These are phyloP conservation scores for Aspergillus aculeatinus DNA, from an alignment of 2,329 filamentous ascomycete species.

Conservation along the genomic window DNA sequence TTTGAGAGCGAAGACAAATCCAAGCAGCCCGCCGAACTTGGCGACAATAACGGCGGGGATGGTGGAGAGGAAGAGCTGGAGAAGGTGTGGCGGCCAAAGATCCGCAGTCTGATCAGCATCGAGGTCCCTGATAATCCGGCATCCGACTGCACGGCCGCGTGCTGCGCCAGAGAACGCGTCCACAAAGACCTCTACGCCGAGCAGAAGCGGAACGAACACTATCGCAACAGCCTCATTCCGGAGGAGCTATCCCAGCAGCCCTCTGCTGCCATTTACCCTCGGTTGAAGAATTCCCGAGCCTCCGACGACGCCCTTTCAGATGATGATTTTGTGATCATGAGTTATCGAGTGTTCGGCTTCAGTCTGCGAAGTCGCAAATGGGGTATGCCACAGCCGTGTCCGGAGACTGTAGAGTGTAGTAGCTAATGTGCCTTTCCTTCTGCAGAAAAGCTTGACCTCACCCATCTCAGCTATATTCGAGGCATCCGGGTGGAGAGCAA, in stretches of 20 bases:
- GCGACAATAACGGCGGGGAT: not conserved
- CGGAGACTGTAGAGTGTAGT: not conserved
- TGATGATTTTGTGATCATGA: not conserved
- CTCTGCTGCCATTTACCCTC: not conserved
- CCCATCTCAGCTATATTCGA: not conserved
- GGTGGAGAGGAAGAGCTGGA: not conserved
- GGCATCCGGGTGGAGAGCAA: not conserved
- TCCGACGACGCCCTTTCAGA: not conserved
- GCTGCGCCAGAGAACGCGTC: not conserved
- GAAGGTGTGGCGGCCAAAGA: not conserved
- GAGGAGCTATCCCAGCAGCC: not conserved
- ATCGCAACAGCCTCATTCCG: not conserved
- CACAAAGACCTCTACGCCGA: not conserved
- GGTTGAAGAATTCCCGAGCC: not conserved
- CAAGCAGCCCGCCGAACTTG: not conserved
- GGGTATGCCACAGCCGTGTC: not conserved
- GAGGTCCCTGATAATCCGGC: not conserved
- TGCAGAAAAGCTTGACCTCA: not conserved
- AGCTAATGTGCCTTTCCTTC: not conserved
- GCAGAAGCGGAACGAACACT: not conserved
- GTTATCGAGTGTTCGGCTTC: not conserved
- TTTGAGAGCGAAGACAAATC: not conserved
- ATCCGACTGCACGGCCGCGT: not conserved
- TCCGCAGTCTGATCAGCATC: not conserved
- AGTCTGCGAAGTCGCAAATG: not conserved